These are phyloP conservation scores for Talaromyces proteolyticus DNA, from an alignment of 495 filamentous ascomycete species.

Conservation along the genomic window DNA sequence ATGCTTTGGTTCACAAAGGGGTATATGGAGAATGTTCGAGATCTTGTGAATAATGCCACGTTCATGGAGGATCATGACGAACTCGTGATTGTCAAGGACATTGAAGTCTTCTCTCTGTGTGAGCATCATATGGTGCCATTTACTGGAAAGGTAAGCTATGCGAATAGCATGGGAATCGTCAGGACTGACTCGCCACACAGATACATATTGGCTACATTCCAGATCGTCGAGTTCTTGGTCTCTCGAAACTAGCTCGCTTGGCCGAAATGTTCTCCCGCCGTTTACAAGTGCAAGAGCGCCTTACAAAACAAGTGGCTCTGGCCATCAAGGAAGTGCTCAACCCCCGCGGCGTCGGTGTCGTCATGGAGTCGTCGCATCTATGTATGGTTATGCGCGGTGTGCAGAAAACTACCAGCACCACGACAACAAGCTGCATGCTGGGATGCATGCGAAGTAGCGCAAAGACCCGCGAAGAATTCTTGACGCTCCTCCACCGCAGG, in stretches of 20 bases:
- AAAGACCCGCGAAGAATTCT: slow-evolving; percentile 91
- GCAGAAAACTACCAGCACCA: slow-evolving; percentile 79
- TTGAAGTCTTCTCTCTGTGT: slow-evolving; percentile 92
- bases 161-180: neutral
- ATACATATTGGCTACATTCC: slow-evolving; percentile 99
- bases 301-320: slow-evolving; percentile 94
- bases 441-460: slow-evolving; percentile 89
- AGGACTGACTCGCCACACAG: slow-evolving; percentile 27
- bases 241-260: slow-evolving; percentile 91
- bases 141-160: slow-evolving; percentile 70
- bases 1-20: slow-evolving; percentile 99
- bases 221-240: slow-evolving; percentile 75
- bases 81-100: slow-evolving; percentile 95
- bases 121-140: slow-evolving; percentile 98
- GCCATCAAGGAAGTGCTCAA: slow-evolving; percentile 88
- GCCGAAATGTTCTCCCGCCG: slow-evolving; percentile 95
- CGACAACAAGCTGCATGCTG: slow-evolving; percentile 93
- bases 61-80: slow-evolving; percentile 98
- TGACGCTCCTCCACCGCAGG: slow-evolving; percentile 68
- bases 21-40: slow-evolving; percentile 91
- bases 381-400: slow-evolving; percentile 98
- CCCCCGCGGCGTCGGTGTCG: slow-evolving; percentile 86
- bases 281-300: slow-evolving; percentile 89
- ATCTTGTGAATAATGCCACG: slow-evolving; percentile 90
- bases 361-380: slow-evolving; percentile 96